Conservation (phyloP, 805 yeast species). For the Scheffersomyces stipitis region DNA sequence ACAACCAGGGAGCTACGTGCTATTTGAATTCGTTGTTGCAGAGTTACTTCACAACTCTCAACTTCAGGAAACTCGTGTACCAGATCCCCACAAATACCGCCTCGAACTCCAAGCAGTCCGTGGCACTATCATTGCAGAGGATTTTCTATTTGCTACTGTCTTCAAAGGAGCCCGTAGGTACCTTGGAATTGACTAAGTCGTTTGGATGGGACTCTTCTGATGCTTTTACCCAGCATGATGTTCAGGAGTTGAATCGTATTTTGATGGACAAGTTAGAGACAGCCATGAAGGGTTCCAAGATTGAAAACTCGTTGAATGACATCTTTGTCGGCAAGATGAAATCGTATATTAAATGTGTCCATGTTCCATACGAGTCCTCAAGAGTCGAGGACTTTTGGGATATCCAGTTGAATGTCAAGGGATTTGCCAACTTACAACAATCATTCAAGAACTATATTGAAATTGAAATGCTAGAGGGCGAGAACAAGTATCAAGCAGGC, state of each 20-base stretch:
- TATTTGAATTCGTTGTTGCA: conserved; percentile 90
- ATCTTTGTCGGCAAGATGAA: conserved; percentile 97
- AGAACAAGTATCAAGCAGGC: conserved; percentile 88
- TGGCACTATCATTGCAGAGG: conserved; percentile 83
- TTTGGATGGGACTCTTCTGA: conserved; percentile 98
- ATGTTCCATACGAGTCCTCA: conserved; percentile 90
- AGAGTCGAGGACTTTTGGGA: conserved; percentile 97
- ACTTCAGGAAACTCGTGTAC: conserved; percentile 82
- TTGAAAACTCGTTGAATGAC: conserved; percentile 57
- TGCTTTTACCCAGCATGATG: conserved; percentile 97
- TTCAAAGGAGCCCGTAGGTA: conserved; percentile 75
- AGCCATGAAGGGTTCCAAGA: conserved; percentile 85
- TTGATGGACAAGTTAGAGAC: conserved; percentile 91
- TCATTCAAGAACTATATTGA: conserved; percentile 87
- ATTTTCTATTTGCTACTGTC: conserved; percentile 78
- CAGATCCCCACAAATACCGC: conserved; percentile 74
- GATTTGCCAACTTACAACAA: conserved; percentile 65
- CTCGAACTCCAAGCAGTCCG: conserved; percentile 43
- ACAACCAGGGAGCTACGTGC: conserved; percentile 98
- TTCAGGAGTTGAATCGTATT: conserved; percentile 92
- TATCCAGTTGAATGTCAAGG: conserved; percentile 90
- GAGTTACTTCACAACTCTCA: conserved; percentile 81
- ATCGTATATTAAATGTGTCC: conserved; percentile 86
- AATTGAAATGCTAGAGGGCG: conserved; percentile 87
- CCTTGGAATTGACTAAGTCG: conserved; percentile 81